These are phyloP conservation scores for Hordeum marinum DNA, from an alignment of 176 grass and related monocot species.

Conservation along the genomic window DNA sequence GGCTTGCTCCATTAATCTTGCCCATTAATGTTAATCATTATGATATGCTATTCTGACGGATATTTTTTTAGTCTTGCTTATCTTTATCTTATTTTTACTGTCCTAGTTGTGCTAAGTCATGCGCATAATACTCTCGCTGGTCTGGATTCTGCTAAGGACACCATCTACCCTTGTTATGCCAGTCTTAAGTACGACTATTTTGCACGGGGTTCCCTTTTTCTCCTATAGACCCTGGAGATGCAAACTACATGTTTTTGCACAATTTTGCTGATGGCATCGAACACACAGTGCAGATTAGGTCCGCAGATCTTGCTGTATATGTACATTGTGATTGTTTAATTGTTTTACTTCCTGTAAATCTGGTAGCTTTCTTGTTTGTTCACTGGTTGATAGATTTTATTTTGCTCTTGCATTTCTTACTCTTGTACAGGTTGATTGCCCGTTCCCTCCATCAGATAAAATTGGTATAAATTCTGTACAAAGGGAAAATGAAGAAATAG, in stretches of 20 bases:
- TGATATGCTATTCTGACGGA: background rate
- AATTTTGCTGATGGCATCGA: background rate
- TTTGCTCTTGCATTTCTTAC: background rate
- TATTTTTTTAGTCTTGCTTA: too few species aligned
- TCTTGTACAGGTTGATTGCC: slow-evolving; percentile 64
- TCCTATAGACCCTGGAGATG: background rate
- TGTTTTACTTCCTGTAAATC: background rate
- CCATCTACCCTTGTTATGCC: background rate
- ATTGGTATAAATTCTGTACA: slow-evolving; percentile 92
- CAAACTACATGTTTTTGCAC: background rate
- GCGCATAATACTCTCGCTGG: background rate
- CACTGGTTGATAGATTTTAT: background rate
- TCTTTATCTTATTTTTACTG: too few species aligned
- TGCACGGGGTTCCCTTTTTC: background rate
- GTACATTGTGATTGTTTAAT: background rate
- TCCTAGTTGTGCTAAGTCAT: too few species aligned
- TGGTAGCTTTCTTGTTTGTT: background rate
- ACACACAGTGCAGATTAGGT: background rate
- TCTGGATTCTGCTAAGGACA: background rate
- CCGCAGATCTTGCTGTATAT: background rate
- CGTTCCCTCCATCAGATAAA: slow-evolving; percentile 86
- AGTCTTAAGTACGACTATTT: background rate
- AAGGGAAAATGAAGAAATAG: slow-evolving; percentile 84
- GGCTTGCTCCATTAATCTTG: background rate
- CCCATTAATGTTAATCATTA: background rate